Evolutionary conservation across 345 rosid species (phyloP).

Genomic region (Rhizophora mangle): DNA sequence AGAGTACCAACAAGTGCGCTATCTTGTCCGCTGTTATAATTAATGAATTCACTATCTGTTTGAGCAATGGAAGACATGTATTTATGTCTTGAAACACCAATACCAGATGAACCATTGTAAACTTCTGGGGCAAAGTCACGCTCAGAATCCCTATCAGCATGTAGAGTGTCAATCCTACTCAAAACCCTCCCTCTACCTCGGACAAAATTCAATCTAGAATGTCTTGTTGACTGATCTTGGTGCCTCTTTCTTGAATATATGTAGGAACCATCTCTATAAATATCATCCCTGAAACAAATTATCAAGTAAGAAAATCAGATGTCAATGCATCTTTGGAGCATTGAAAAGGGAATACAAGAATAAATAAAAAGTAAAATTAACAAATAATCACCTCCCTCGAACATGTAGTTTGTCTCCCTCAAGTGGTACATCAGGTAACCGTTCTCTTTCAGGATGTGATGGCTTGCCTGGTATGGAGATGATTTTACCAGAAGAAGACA

Average conservation of each 20-base stretch:
- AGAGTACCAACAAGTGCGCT: slow-evolving; percentile 46
- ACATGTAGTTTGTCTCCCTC: slow-evolving; percentile 43
- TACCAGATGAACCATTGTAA: slow-evolving; percentile 32
- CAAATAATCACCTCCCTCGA: slow-evolving; percentile 77
- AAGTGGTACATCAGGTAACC: slow-evolving; percentile 52
- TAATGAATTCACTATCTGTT: slow-evolving; percentile 45
- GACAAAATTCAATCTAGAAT: slow-evolving; percentile 47
- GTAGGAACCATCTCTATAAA: slow-evolving; percentile 32
- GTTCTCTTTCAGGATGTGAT: slow-evolving; percentile 45
- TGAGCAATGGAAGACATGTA: slow-evolving; percentile 34
- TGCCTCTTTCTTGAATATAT: slow-evolving; percentile 53
- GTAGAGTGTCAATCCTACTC: slow-evolving; percentile 38
- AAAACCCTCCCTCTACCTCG: slow-evolving; percentile 66
- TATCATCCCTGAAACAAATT: neutral
- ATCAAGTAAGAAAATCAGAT: slow-evolving; percentile 12
- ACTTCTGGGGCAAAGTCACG: slow-evolving; percentile 41
- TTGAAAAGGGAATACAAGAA: slow-evolving; percentile 8
- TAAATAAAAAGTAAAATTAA: slow-evolving; percentile 8
- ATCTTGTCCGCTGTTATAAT: slow-evolving; percentile 45
- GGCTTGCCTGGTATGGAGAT: slow-evolving; percentile 45
- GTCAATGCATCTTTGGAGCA: neutral
- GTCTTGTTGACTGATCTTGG: slow-evolving; percentile 46
- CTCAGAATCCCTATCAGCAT: slow-evolving; percentile 50
- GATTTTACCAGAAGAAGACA: slow-evolving; percentile 44
- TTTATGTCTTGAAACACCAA: slow-evolving; percentile 37